Evolutionary conservation across 768 basidiomycete species (phyloP).

Genomic region (Tylopilus cervinicoccineus): DNA sequence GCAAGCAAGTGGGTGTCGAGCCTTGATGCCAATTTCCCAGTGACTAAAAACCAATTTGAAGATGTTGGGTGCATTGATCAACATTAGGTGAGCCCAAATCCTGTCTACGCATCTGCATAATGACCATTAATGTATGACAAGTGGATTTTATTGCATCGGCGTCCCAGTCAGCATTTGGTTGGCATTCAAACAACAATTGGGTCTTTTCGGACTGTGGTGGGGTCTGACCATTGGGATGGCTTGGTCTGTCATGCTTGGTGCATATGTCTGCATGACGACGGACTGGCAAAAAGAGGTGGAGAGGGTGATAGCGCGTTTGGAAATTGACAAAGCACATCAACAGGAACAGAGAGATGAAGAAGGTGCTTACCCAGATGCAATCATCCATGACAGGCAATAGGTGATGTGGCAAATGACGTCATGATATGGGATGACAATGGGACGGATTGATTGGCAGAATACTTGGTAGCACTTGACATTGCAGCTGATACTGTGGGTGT

Average conservation of each 20-base stretch:
- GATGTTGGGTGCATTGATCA: constrained; percentile 75
- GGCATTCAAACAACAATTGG: constrained; percentile 56
- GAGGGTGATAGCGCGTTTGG: constrained; percentile 54
- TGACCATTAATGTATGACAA: background rate
- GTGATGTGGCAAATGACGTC: background rate
- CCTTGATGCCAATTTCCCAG: background rate
- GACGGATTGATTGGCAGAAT: background rate
- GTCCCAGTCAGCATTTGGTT: constrained; percentile 81
- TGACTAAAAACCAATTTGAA: constrained; percentile 22
- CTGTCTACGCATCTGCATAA: background rate
- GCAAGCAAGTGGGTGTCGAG: constrained; percentile 54
- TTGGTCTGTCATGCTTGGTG: constrained; percentile 10
- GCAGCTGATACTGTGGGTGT: too few species aligned
- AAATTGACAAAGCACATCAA: constrained; percentile 36
- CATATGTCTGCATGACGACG: constrained; percentile 48
- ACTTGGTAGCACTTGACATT: too few species aligned
- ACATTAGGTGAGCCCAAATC: constrained; percentile 50
- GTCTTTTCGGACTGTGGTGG: constrained; percentile 78
- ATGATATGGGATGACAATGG: background rate
- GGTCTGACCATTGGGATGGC: constrained; percentile 58
- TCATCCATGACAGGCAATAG: constrained; percentile 34
- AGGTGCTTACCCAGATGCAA: constrained; percentile 29
- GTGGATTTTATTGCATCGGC: constrained; percentile 78
- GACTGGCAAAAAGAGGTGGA: constrained; percentile 70
- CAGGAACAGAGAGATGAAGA: background rate